Conservation (phyloP, 176 grass and related monocot species). For the Carex parvula region DNA sequence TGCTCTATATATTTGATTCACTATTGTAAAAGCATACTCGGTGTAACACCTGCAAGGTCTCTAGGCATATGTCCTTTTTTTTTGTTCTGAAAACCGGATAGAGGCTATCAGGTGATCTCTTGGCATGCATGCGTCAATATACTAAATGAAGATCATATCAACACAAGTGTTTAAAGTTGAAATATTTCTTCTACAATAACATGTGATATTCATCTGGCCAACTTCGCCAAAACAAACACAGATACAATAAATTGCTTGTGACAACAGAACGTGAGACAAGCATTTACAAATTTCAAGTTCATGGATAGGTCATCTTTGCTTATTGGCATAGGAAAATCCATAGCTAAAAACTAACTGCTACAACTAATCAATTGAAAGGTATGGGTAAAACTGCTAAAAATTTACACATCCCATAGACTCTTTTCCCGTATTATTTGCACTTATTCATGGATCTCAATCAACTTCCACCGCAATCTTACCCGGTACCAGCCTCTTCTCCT, state of each 20-base stretch:
- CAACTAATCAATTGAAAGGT: neutral
- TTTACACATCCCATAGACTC: conserved; percentile 32
- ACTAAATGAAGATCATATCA: neutral
- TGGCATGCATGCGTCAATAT: neutral
- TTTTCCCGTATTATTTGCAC: conserved; percentile 3
- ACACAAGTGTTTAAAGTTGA: neutral
- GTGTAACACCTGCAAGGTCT: neutral
- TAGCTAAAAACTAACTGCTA: neutral
- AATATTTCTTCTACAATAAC: neutral
- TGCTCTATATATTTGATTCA: neutral
- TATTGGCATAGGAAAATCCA: conserved; percentile 26
- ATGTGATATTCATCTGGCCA: neutral
- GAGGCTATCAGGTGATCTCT: too few relatives aligned
- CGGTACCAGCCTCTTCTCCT: conserved; percentile 69
- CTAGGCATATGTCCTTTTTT: too few relatives aligned
- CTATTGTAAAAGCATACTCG: neutral
- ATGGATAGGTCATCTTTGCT: conserved; percentile 30
- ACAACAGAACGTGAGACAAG: neutral
- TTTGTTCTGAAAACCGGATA: too few relatives aligned
- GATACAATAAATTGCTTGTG: neutral
- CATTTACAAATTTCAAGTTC: conserved; percentile 8
- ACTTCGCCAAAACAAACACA: neutral
- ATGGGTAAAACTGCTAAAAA: conserved; percentile 24
- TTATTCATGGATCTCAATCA: conserved; percentile 33
- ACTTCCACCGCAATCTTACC: conserved; percentile 91